Base-by-base conservation (phyloP, 2,329 filamentous ascomycete genomes). In the Neopestalotiopsis sp. region DNA sequence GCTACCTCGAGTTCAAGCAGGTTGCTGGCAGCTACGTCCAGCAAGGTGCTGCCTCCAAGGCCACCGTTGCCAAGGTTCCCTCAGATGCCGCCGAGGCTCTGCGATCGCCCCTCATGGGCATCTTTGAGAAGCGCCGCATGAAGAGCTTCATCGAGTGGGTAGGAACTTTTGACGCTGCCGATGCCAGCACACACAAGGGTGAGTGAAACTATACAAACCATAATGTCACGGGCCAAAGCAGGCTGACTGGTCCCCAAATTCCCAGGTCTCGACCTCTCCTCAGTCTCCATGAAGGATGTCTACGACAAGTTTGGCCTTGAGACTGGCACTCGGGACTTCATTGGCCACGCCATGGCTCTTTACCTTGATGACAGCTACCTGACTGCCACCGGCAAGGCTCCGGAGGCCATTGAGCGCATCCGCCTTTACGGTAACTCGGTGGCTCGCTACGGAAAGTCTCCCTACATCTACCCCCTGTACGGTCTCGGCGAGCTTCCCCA, bases 391-490 rank as follows among this genome's bases (percentile, higher is more conserved):
- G 95, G 95, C 73, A 85, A 86, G 78, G 94, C 95, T 59, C 90
- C 92, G 75, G 94, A 97, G 80, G 90, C 93, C 68, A 93, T 99
- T 76, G 90, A 95, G 82, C 94, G 95, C 76, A 98, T 99, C 81
- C 90, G 94, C 74, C 88, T 99, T 61, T 99, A 99, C 83, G 97
- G 95, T 75, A 97, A 97, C 88, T 98, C 95, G 38, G 97, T 99
- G 83, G 94, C 95, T 66, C 91, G 95, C 72, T 98, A 98, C 83
- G 96, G 96, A 83, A 98, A 98, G 85, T 98, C 95, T 13, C 97
- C 96, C 61, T 99, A 98, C 87, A 98, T 99, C 85, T 99, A 99
- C 87, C 97, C 96, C 63, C 91, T 98, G 40, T 99, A 99, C 85
- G 96, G 96, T 71, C 90, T 99, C 64, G 96, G 93, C 80, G 96